Evolutionary conservation across 208 protist genomes (phyloP).

Genomic region (Acanthamoeba comandoni): DNA sequence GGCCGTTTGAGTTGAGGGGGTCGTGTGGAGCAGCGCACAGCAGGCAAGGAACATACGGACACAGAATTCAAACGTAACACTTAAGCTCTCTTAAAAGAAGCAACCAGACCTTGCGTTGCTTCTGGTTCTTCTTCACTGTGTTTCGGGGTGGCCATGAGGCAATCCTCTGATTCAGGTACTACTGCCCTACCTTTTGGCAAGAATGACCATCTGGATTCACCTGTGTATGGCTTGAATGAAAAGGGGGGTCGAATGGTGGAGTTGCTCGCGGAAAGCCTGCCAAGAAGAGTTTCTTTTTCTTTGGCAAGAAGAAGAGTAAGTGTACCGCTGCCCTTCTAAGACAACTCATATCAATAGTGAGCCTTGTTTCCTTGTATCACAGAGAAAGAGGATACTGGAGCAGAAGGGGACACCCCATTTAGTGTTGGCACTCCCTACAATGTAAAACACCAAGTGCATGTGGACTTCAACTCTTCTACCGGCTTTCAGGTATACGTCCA

Average conservation of each 20-base stretch:
- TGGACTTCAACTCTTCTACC: conserved; percentile 68
- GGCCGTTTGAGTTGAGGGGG: no score
- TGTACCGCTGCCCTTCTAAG: background rate
- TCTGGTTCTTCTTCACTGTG: background rate
- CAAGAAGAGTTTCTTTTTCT: conserved; percentile 44
- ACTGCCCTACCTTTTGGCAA: no score
- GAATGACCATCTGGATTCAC: no score
- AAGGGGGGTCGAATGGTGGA: background rate
- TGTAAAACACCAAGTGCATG: conserved; percentile 54
- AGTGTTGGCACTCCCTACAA: no score
- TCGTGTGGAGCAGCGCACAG: no score
- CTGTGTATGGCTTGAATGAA: no score
- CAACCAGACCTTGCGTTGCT: background rate
- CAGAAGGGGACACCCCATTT: background rate
- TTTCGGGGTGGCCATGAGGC: background rate
- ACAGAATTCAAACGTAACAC: no score
- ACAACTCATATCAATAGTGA: background rate
- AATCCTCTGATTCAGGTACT: no score
- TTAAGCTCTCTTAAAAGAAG: no score
- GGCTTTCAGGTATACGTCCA: conserved; percentile 53
- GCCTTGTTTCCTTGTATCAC: background rate
- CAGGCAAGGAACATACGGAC: no score
- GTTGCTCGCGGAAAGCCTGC: background rate
- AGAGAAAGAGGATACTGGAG: background rate
- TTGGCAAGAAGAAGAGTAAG: conserved; percentile 59